Evolutionary conservation across 1,284 basidiomycete species (phyloP).

Genomic region (Trichosporon sp.): DNA sequence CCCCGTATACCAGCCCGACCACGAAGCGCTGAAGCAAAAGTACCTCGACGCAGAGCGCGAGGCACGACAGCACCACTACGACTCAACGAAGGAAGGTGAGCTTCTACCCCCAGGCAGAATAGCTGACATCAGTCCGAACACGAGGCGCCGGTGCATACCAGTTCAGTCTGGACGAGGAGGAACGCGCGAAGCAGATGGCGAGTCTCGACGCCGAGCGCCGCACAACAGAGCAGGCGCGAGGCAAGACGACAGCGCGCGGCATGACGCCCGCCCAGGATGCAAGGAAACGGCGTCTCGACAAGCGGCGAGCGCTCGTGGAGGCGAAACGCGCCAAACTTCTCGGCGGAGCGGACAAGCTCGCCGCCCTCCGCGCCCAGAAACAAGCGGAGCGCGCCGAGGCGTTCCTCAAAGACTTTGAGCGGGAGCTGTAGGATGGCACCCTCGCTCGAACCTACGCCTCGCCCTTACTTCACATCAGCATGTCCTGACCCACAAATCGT

Average conservation of each 20-base stretch:
- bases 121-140: conserved; percentile 61
- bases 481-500: neutral
- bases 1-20: conserved; percentile 81
- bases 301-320: conserved; percentile 72
- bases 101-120: neutral
- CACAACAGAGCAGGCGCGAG: conserved; percentile 71
- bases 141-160: conserved; percentile 82
- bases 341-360: conserved; percentile 47
- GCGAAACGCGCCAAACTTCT: conserved; percentile 73
- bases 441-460: neutral
- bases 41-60: conserved; percentile 75
- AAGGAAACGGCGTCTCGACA: conserved; percentile 79
- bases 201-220: conserved; percentile 67
- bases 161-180: conserved; percentile 79
- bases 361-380: conserved; percentile 31
- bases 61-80: conserved; percentile 74
- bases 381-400: conserved; percentile 44
- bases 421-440: conserved; percentile 33
- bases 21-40: conserved; percentile 72
- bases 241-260: conserved; percentile 48
- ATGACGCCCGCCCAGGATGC: conserved; percentile 63
- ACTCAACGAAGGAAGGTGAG: conserved; percentile 73
- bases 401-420: conserved; percentile 44
- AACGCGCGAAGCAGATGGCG: conserved; percentile 74
- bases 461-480: neutral